A percentile compares a stretch with the other conserved stretches of the same genome.
Evolutionary conservation across 148 eudicot genomes (phyloP).

Genomic region (Nepenthes mirabilis): DNA sequence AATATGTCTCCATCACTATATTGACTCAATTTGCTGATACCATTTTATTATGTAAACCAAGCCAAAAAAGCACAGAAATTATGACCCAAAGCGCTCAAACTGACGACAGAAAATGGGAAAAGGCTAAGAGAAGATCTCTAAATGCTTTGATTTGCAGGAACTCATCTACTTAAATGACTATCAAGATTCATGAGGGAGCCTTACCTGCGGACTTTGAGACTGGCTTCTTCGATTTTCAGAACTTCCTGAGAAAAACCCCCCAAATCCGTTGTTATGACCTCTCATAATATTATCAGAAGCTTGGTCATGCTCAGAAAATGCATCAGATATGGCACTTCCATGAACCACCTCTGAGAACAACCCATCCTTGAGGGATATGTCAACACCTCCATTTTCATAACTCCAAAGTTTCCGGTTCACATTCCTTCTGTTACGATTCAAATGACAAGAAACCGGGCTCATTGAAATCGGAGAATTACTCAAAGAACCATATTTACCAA

Average conservation of each 20-base stretch:
- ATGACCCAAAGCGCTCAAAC: too few relatives aligned
- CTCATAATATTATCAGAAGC: constrained; percentile 11
- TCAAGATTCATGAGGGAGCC: not conserved
- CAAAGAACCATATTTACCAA: constrained; percentile 37
- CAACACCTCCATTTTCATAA: constrained; percentile 48
- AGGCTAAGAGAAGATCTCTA: too few relatives aligned
- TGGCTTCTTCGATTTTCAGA: constrained; percentile 26
- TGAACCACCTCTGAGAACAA: constrained; percentile 43
- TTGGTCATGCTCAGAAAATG: constrained; percentile 27
- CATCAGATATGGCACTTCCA: constrained; percentile 18
- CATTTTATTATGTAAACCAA: too few relatives aligned
- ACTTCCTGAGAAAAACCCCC: constrained; percentile 43
- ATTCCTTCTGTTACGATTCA: constrained; percentile 22
- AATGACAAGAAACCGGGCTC: constrained; percentile 29
- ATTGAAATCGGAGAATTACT: constrained; percentile 49
- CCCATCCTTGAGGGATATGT: constrained; percentile 75
- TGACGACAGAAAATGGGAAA: too few relatives aligned
- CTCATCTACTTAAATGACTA: too few relatives aligned
- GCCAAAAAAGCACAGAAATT: too few relatives aligned
- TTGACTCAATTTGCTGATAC: too few relatives aligned
- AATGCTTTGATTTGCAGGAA: too few relatives aligned
- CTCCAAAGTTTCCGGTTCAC: constrained; percentile 55
- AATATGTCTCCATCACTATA: too few relatives aligned
- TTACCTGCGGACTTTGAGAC: constrained; percentile 89
- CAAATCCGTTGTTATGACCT: constrained; percentile 36